Base-by-base conservation (phyloP, 495 filamentous ascomycete species). In the Penicillium arizonense region DNA sequence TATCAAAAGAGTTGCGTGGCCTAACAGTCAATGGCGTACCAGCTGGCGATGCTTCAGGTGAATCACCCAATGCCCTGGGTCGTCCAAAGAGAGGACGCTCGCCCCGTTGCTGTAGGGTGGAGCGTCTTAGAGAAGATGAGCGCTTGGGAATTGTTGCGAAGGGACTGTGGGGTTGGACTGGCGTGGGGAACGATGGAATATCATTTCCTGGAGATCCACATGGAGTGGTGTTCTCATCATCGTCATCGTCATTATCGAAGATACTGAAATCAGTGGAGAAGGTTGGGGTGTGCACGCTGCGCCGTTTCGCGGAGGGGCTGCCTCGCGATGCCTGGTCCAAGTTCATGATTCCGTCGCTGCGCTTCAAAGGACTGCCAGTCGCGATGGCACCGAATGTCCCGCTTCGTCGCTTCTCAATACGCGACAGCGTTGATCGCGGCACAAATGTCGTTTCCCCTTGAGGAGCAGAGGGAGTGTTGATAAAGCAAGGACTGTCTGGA, bases 291-390 rank as follows among this genome's bases (percentile, higher is more conserved):
- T 94, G 89, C 33, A 93, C 71, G 64, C 91, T 96, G 52, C 92
- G 83, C 40, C 92, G 79, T 77, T 97, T 97, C 11, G 89, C 84
- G 18, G 90, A 86, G 2, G 92, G 91, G 58, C 88, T 96, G 33
- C 86, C 89, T n/a, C 86, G 75, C 52, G 77, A 82, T 13, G 83
- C 73, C 44, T 87, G 85, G 56, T 95, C 93, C 12, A 95, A 68
- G 61, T 89, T 88, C 88, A 96, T 94, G 12, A 87, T 86, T 5
- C 88, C 87, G 68, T 98, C 94, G 59, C 85, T 95, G 43, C 95
- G 83, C 73, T 97, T 97, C 39, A 98, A 72, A 0, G 94, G 94
- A 64, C 93, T 97, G 26, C 87, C 84, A 41, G 87, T 84, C 13
- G 85, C 73, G 30, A 78, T 72, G 11, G 73, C 62, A 18, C 66